Percentiles rank a stretch among this genome's conserved stretches.
phyloP scores from a whole-genome alignment of 2,329 filamentous ascomycete genomes.

The Xylaria multiplex region DNA sequence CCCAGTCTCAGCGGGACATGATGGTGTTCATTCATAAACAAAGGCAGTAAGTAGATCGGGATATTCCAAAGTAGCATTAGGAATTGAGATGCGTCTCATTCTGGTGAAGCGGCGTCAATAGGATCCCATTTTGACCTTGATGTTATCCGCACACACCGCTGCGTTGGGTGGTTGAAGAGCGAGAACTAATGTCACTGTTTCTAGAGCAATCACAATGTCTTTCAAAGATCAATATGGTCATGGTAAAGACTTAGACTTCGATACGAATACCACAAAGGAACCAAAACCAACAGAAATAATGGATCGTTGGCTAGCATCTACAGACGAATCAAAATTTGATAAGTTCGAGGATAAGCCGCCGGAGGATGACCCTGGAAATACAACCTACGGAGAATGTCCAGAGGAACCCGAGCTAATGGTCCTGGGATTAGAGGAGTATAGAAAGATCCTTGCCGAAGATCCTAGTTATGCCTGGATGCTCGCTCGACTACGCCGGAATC shows the following conservation, averaged over 20 bases:
- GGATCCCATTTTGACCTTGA: neutral
- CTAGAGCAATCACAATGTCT: slow-evolving; percentile 6
- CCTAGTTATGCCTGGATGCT: slow-evolving; percentile 29
- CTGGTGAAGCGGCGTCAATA: neutral
- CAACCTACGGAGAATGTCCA: neutral
- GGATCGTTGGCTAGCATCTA: slow-evolving; percentile 11
- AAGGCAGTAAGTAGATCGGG: slow-evolving; percentile 6
- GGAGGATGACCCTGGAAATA: neutral
- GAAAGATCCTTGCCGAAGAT: slow-evolving; percentile 12
- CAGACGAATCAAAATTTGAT: slow-evolving; percentile 2
- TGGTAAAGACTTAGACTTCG: neutral
- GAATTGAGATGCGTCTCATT: neutral
- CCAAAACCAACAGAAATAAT: slow-evolving; percentile 10
- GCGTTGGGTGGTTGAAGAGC: neutral
- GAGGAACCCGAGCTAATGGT: neutral
- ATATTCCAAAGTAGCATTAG: neutral
- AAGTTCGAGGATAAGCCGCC: neutral
- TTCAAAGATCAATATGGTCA: neutral
- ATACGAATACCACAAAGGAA: neutral
- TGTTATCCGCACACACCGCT: neutral
- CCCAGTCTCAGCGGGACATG: slow-evolving; percentile 6
- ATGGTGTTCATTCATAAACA: slow-evolving; percentile 21
- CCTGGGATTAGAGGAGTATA: slow-evolving; percentile 10
- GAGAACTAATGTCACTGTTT: neutral
- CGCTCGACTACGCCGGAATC: slow-evolving; percentile 21